A percentile compares a stretch with the other conserved stretches of the same genome.
These are phyloP conservation scores for Fusarium floridanum DNA, from an alignment of 2,329 filamentous ascomycete species.

Conservation along the genomic window DNA sequence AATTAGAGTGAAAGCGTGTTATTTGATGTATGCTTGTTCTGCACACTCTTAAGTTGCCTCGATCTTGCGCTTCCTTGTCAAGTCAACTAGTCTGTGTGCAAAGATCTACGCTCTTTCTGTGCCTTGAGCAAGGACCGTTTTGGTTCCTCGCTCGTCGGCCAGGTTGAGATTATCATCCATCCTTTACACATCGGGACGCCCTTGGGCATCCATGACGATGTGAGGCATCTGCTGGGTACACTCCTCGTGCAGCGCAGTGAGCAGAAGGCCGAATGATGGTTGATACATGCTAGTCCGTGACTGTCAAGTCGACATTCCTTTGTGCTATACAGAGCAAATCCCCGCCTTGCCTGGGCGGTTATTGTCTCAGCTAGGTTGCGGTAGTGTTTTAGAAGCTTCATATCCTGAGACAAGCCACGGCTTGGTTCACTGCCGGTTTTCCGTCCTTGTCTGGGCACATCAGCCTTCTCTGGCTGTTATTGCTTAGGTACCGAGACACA, in stretches of 20 bases:
- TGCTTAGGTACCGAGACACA: background rate
- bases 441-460: background rate
- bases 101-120: conserved; percentile 71
- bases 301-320: background rate
- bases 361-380: background rate
- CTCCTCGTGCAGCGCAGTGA: conserved; percentile 44
- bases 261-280: conserved; percentile 44
- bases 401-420: background rate
- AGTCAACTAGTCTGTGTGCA: conserved; percentile 98
- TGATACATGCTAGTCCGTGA: conserved; percentile 47
- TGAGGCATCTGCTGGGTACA: conserved; percentile 54
- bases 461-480: background rate
- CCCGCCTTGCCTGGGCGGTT: background rate
- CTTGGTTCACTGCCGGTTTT: background rate
- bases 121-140: conserved; percentile 64
- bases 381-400: background rate
- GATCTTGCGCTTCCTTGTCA: conserved; percentile 78
- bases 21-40: conserved; percentile 52
- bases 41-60: conserved; percentile 99
- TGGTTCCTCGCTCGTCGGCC: conserved; percentile 54
- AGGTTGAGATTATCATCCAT: conserved; percentile 51
- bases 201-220: conserved; percentile 46
- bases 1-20: conserved; percentile 1
- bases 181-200: conserved; percentile 44
- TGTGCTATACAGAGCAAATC: background rate